These are phyloP conservation scores for Phyllosticta ampelicida DNA, from an alignment of 2,329 filamentous ascomycete genomes.

Conservation along the genomic window DNA sequence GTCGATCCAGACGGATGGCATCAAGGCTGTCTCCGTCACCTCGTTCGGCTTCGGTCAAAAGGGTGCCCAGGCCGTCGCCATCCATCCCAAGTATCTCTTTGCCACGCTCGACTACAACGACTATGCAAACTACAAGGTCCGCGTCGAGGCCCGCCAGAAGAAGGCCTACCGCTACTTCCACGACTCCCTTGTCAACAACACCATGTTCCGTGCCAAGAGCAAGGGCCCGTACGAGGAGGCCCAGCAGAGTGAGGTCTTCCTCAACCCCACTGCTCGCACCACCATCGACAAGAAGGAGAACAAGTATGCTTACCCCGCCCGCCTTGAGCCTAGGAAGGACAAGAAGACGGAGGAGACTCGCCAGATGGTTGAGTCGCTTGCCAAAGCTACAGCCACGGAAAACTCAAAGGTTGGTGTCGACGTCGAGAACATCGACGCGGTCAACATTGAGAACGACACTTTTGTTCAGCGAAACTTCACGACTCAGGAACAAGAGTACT, in stretches of 20 bases:
- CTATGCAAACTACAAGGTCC: constrained; percentile 71
- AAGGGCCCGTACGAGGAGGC: constrained; percentile 83
- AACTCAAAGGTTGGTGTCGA: constrained; percentile 83
- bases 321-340: constrained; percentile 42
- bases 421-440: constrained; percentile 74
- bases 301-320: constrained; percentile 57
- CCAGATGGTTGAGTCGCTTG: constrained; percentile 67
- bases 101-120: constrained; percentile 83
- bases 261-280: constrained; percentile 89
- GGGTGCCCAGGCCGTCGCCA: constrained; percentile 92
- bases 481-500: constrained; percentile 71
- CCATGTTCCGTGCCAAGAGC: constrained; percentile 89
- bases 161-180: constrained; percentile 98
- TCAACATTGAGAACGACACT: constrained; percentile 89
- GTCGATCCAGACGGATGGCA: constrained; percentile 89
- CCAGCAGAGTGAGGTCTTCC: constrained; percentile 76
- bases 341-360: constrained; percentile 51
- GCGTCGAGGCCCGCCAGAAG: constrained; percentile 91
- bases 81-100: constrained; percentile 92
- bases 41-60: constrained; percentile 99
- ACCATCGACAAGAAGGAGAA: constrained; percentile 75
- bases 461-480: constrained; percentile 97
- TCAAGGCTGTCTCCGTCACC: constrained; percentile 98
- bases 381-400: constrained; percentile 47
- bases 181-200: constrained; percentile 96